A percentile compares a stretch with the other conserved stretches of the same genome.
Evolutionary conservation across 73 alveolate species (phyloP).

Genomic region (Symbiodinium natans): DNA sequence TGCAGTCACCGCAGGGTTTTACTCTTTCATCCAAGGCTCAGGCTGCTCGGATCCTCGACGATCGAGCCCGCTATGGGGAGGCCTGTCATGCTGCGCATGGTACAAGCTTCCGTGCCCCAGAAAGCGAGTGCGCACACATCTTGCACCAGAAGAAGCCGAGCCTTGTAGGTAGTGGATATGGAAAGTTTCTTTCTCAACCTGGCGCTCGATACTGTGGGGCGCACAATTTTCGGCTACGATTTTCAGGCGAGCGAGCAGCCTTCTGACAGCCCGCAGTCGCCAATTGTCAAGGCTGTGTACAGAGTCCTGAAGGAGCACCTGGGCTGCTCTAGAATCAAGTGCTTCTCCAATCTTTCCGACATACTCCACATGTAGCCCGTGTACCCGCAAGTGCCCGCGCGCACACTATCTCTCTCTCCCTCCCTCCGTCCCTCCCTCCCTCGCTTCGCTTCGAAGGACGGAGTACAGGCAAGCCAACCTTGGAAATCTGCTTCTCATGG

Average conservation of each 20-base stretch:
- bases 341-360: no score
- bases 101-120: no score
- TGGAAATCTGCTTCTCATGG: constrained; percentile 58
- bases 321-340: background rate
- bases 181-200: constrained; percentile 61
- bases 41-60: constrained; percentile 47
- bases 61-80: constrained; percentile 31
- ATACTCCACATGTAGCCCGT: no score
- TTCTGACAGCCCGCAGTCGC: constrained; percentile 43
- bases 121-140: background rate
- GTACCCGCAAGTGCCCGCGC: background rate
- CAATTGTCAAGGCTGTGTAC: constrained; percentile 56
- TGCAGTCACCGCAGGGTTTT: background rate
- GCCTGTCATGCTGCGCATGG: background rate
- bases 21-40: constrained; percentile 4
- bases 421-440: no score
- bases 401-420: background rate
- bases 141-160: background rate
- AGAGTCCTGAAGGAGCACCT: constrained; percentile 35
- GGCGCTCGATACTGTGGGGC: constrained; percentile 64
- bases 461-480: constrained; percentile 69
- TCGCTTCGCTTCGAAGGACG: constrained; percentile 42
- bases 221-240: constrained; percentile 35
- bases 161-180: constrained; percentile 50
- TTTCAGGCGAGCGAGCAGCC: constrained; percentile 57